Conservation (phyloP, 2,329 filamentous ascomycete genomes). For the Canariomyces notabilis region DNA sequence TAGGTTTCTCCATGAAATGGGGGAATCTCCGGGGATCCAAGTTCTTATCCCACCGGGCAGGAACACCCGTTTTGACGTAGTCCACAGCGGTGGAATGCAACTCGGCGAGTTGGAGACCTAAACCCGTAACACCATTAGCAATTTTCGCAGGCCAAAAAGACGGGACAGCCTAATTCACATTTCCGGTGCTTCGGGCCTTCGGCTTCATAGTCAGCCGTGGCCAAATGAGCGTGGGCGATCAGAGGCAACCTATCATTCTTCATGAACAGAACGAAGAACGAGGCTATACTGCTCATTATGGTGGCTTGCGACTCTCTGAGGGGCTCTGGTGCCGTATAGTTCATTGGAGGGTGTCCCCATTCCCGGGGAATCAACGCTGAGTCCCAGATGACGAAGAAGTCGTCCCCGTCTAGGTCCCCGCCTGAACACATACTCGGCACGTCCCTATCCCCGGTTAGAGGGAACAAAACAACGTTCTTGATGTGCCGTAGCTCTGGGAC, state of each 20-base stretch:
- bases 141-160: neutral
- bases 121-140: neutral
- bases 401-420: slow-evolving; percentile 91
- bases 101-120: slow-evolving; percentile 37
- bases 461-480: slow-evolving; percentile 81
- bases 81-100: slow-evolving; percentile 91
- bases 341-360: slow-evolving; percentile 75
- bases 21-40: slow-evolving; percentile 65
- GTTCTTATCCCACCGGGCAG: slow-evolving; percentile 60
- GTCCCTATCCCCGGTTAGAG: slow-evolving; percentile 75
- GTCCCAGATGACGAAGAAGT: slow-evolving; percentile 95
- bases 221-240: slow-evolving; percentile 81
- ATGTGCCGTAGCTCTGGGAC: slow-evolving; percentile 68
- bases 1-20: slow-evolving; percentile 78
- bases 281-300: slow-evolving; percentile 65
- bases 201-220: slow-evolving; percentile 59
- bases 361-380: slow-evolving; percentile 54
- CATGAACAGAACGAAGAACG: slow-evolving; percentile 90
- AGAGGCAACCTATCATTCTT: slow-evolving; percentile 77
- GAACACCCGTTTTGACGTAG: slow-evolving; percentile 83
- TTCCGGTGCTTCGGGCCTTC: slow-evolving; percentile 61
- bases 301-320: slow-evolving; percentile 57
- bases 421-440: slow-evolving; percentile 93
- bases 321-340: slow-evolving; percentile 59
- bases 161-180: slow-evolving; percentile 50